Evolutionary conservation across 371 early-diverging fungal species (phyloP).

Genomic region (Mucor circinelloides): DNA sequence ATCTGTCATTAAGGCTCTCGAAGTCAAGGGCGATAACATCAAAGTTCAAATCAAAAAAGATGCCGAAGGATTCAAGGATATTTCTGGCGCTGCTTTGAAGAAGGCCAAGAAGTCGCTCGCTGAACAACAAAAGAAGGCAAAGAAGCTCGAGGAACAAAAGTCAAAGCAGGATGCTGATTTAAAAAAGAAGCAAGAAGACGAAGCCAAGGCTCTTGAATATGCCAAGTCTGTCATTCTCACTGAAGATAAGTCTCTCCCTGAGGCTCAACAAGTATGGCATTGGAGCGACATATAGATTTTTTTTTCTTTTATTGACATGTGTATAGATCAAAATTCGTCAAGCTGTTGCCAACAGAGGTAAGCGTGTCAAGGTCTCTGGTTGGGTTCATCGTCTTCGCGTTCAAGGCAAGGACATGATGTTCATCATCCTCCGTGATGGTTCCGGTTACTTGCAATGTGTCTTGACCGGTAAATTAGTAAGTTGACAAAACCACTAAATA

Average conservation of each 20-base stretch:
- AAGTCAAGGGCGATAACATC: slow-evolving; percentile 51
- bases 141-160: slow-evolving; percentile 72
- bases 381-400: slow-evolving; percentile 97
- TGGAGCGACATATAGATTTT: background rate
- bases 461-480: slow-evolving; percentile 83
- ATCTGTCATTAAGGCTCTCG: slow-evolving; percentile 69
- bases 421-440: slow-evolving; percentile 94
- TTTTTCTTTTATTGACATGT: background rate
- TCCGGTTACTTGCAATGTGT: slow-evolving; percentile 94
- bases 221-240: slow-evolving; percentile 81
- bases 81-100: slow-evolving; percentile 89
- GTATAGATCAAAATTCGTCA: slow-evolving; percentile 82
- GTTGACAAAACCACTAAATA: slow-evolving; percentile 3
- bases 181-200: slow-evolving; percentile 69
- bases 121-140: slow-evolving; percentile 70
- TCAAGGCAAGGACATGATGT: slow-evolving; percentile 97
- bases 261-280: slow-evolving; percentile 64
- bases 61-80: slow-evolving; percentile 70
- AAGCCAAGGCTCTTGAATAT: slow-evolving; percentile 80
- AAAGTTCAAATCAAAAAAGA: slow-evolving; percentile 73
- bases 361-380: slow-evolving; percentile 88
- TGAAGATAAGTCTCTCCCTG: slow-evolving; percentile 79
- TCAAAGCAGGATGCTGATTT: slow-evolving; percentile 71
- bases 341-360: slow-evolving; percentile 66
- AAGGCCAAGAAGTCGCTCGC: slow-evolving; percentile 86